Conservation (phyloP, 805 yeast genomes). For the Ogataea henricii region DNA sequence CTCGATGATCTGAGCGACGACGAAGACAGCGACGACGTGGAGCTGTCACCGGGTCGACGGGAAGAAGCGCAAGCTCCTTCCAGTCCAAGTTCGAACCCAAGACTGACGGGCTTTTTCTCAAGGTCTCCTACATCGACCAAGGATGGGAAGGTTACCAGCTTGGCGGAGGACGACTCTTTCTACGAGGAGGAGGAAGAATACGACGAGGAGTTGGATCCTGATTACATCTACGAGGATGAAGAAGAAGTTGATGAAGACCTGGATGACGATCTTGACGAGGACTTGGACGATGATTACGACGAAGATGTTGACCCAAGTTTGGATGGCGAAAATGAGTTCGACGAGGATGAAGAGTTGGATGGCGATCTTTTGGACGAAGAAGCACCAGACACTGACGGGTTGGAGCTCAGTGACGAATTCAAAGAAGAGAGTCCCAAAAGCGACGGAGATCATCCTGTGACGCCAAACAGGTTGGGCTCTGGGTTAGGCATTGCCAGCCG, state of each 20-base stretch:
- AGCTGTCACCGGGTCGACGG: slow-evolving; percentile 23
- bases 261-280: slow-evolving; percentile 30
- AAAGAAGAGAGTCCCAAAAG: neutral
- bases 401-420: slow-evolving; percentile 8
- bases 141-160: slow-evolving; percentile 25
- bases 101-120: slow-evolving; percentile 22
- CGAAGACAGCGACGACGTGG: slow-evolving; percentile 38
- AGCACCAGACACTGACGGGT: slow-evolving; percentile 11
- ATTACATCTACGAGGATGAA: slow-evolving; percentile 23
- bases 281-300: slow-evolving; percentile 33
- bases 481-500: slow-evolving; percentile 17
- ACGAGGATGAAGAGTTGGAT: slow-evolving; percentile 21
- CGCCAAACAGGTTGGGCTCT: neutral
- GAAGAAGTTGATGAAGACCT: slow-evolving; percentile 38
- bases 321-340: slow-evolving; percentile 28
- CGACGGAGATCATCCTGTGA: slow-evolving; percentile 5
- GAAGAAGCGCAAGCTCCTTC: slow-evolving; percentile 8
- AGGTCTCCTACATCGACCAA: slow-evolving; percentile 19
- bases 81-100: slow-evolving; percentile 17
- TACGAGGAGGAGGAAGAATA: slow-evolving; percentile 32
- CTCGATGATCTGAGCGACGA: slow-evolving; percentile 60
- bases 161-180: slow-evolving; percentile 38
- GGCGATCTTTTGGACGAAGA: slow-evolving; percentile 15
- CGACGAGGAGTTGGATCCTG: slow-evolving; percentile 26
- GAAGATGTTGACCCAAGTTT: slow-evolving; percentile 37